A percentile compares a stretch with the other conserved stretches of the same genome.
phyloP scores from a whole-genome alignment of 176 grass and related monocot genomes.

The sorghum (Sorghum bicolor) region Sorghum_bicolor_NCBIv3 NC_012876.2:27554001-27554500 shows the following conservation, averaged over 20 bases:
- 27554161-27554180: constrained; percentile 11
- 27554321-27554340: not conserved
- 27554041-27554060: too few relatives aligned
- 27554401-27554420: not conserved
- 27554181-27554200: not conserved
- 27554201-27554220: not conserved
- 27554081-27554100: too few relatives aligned
- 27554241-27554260: not conserved
- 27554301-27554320: not conserved
- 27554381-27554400: not conserved
- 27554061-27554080: too few relatives aligned
- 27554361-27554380: not conserved
- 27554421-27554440: not conserved
- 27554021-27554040: too few relatives aligned
- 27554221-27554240: not conserved
- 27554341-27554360: not conserved
- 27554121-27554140: too few relatives aligned
- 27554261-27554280: not conserved
- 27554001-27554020: too few relatives aligned
- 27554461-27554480: too few relatives aligned
- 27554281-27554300: not conserved
- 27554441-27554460: not conserved
- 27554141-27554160: not conserved
- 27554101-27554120: too few relatives aligned
- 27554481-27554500: not conserved